phyloP scores from a whole-genome alignment of 2,329 filamentous ascomycete species.

The Pestalotiopsis sp. region DNA sequence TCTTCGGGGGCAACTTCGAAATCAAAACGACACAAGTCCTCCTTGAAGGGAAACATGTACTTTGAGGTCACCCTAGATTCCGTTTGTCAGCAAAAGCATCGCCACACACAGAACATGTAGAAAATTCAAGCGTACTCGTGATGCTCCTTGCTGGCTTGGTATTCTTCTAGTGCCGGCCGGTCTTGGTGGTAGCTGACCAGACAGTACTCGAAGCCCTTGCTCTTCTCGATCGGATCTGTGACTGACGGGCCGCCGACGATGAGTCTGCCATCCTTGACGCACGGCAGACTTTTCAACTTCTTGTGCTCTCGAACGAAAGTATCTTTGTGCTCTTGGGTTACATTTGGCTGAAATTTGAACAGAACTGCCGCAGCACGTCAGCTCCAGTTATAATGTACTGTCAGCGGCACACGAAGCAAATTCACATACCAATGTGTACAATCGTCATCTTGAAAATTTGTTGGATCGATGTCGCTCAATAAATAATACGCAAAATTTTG shows the following conservation, averaged over 20 bases:
- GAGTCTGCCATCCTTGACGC: conserved; percentile 49
- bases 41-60: conserved; percentile 55
- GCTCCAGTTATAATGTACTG: neutral
- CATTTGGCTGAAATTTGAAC: conserved; percentile 50
- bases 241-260: conserved; percentile 56
- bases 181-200: conserved; percentile 55
- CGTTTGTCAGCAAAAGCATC: neutral
- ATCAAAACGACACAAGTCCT: conserved; percentile 58
- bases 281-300: conserved; percentile 47
- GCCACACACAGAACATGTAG: neutral
- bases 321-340: conserved; percentile 43
- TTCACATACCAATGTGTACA: neutral
- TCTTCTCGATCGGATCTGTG: conserved; percentile 52
- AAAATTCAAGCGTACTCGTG: conserved; percentile 37
- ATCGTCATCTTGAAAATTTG: neutral
- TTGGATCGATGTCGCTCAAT: neutral
- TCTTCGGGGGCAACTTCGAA: conserved; percentile 41
- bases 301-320: conserved; percentile 51
- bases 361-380: conserved; percentile 39
- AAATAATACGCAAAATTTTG: neutral
- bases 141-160: conserved; percentile 56
- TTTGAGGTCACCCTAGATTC: conserved; percentile 49
- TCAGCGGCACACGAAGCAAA: too few species aligned
- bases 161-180: conserved; percentile 46
- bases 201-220: conserved; percentile 55